A percentile compares a stretch with the other conserved stretches of the same genome.
phyloP scores from a whole-genome alignment of 179 eudicot genomes.

The Corrigiola litoralis region DNA sequence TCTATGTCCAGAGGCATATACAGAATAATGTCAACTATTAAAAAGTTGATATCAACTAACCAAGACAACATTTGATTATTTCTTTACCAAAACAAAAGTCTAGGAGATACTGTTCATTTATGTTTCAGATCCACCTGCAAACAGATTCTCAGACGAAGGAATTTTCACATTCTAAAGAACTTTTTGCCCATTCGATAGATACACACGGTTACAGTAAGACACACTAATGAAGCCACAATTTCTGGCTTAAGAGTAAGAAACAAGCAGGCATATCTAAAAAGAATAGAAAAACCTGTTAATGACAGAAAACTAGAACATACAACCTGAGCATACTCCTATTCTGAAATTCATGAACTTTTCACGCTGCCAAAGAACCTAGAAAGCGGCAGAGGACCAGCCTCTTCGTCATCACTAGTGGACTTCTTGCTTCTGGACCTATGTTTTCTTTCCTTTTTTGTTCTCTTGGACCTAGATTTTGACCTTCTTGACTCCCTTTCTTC shows the following conservation, averaged over 20 bases:
- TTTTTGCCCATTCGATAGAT: conserved; percentile 7
- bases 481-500: conserved; percentile 71
- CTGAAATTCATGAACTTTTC: conserved; percentile 42
- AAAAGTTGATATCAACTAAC: too few relatives aligned
- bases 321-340: conserved; percentile 7
- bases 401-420: conserved; percentile 46
- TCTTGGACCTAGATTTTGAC: conserved; percentile 70
- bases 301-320: conserved; percentile 21
- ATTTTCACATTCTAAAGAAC: conserved; percentile 3
- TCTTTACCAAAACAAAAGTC: too few relatives aligned
- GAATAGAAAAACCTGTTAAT: conserved; percentile 3
- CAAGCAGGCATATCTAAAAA: conserved; percentile 10
- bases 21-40: too few relatives aligned
- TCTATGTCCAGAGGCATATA: too few relatives aligned
- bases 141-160: background rate
- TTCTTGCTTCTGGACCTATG: conserved; percentile 69
- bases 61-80: too few relatives aligned
- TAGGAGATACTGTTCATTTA: background rate
- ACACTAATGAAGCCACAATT: conserved; percentile 9
- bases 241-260: background rate
- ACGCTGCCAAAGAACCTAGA: conserved; percentile 87
- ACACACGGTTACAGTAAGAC: conserved; percentile 17
- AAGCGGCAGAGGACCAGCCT: conserved; percentile 81
- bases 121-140: conserved; percentile 8
- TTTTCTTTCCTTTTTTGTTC: conserved; percentile 60